Base-by-base conservation (phyloP, 2,329 filamentous ascomycete genomes). In the Neurospora crassa region DNA sequence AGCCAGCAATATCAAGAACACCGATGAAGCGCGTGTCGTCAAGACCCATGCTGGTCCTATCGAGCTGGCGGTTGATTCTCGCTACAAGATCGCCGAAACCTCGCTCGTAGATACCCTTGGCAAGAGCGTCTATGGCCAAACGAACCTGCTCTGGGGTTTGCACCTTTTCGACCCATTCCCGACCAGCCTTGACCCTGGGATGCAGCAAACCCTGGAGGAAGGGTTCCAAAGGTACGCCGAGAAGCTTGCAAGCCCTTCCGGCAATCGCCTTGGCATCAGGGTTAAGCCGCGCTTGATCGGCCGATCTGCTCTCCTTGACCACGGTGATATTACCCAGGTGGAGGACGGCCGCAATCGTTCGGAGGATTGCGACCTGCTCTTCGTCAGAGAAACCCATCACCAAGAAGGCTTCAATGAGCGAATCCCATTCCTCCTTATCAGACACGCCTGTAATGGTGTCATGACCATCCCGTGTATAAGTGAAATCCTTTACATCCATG, bases 91-190 rank as follows among this genome's bases (percentile, higher is more conserved):
- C 92, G 40, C 96, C 94, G 77, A 99, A 99, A 0, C 92, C 92
- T 72, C 96, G 92, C 80, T 99, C 96, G 79, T 99, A 99, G 75
- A 99, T 97, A 82, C 96, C 96, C 81, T 99, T 99, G 8, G 96
- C 90, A 18, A 99, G 85, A 18, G 96, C 95, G 81, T 98, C 94
- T 67, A 99, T 88, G 3, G 92, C 88, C 11, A 97, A 89, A 34
- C 93, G 91, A 67, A 97, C 96, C 79, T 99, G 96, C 75, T 99
- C 96, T 0, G 96, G 95, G 0, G 95, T 98, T 79, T 99, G 96
- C 1, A 96, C 94, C 80, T 98, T 99, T 79, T 98, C 94, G 2
- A 99, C 96, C 96, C 95, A 98, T 82, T 99, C 96, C 69, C 94
- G 89, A 24, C 96, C 96, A 59, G 96, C 96, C 81, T 97, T 97